Base-by-base conservation (phyloP, 495 filamentous ascomycete genomes). In the Bacidia gigantensis region DNA sequence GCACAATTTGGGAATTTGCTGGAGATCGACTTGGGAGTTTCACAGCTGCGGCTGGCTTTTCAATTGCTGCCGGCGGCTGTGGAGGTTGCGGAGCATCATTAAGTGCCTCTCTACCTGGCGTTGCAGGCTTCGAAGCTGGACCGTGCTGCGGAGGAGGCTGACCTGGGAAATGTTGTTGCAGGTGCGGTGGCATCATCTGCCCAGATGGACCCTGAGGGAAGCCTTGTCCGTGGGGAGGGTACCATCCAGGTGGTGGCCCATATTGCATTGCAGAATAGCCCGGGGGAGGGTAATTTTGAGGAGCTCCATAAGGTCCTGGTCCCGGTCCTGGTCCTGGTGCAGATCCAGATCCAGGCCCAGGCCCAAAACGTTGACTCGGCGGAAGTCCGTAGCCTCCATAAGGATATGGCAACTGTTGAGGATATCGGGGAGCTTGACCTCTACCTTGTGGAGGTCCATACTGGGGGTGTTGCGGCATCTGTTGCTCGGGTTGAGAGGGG, bases 181-280 rank as follows among this genome's bases (percentile, higher is more conserved):
- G 67, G 26, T 75, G 73, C 35, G 66, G 67, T 49, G 65, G 63
- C 38, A 58, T 70, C 54, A 73, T 75, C 41, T 80, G 83, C 48
- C 78, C 81, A 20, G 79, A 75, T 12, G 64, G 59, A 35, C 64
- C 71, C 38, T 74, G 77, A 38, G 79, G 82, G 60, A 89, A 95
- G 9, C 81, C 82, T 64, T 89, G 87, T n/a, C 80, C 82, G 11
- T 86, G 80, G 24, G 77, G 83, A 61, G 80, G 82, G 65, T 79
- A 88, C 87, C 87, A 94, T 44, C 80, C 83, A 18, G 81, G 83
- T 49, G 76, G 80, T 11, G 79, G 84, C 48, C 81, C 80, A 61
- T 81, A 80, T 22, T 75, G 78, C 68, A 77, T 75, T 38, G 74
- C 75, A 29, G 74, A 74, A 56, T 76, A 82, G 9, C 74, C 75